Percentiles rank a stretch among this genome's conserved stretches.
These are phyloP conservation scores for Lippia alba DNA, from an alignment of 305 asterid genomes.

Conservation along the genomic window DNA sequence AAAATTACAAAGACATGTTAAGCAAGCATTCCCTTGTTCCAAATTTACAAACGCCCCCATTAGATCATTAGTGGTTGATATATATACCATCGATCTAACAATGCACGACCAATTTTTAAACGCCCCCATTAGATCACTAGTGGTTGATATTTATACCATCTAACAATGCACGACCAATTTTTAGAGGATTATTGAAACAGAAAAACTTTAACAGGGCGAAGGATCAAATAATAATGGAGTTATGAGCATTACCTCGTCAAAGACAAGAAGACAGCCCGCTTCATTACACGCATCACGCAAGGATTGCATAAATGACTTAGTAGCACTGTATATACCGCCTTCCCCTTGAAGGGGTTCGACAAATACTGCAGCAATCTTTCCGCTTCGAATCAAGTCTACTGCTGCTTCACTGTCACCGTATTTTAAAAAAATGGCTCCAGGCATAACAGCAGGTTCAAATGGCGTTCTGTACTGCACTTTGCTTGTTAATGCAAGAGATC, in stretches of 20 bases:
- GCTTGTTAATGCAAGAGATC: conserved; percentile 96
- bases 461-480: conserved; percentile 87
- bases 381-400: conserved; percentile 61
- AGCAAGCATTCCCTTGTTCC: too few species aligned
- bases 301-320: conserved; percentile 72
- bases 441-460: conserved; percentile 97
- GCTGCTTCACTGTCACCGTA: conserved; percentile 79
- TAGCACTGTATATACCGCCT: conserved; percentile 86
- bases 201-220: too few species aligned
- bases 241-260: conserved; percentile 72
- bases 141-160: too few species aligned
- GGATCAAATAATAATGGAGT: too few species aligned
- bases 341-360: conserved; percentile 98
- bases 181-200: too few species aligned
- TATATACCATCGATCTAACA: too few species aligned
- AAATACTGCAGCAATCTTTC: conserved; percentile 89
- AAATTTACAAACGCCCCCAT: too few species aligned
- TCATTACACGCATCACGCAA: conserved; percentile 78
- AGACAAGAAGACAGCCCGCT: conserved; percentile 79
- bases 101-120: too few species aligned
- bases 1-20: too few species aligned
- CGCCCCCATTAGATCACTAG: too few species aligned
- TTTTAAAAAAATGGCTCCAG: conserved; percentile 84
- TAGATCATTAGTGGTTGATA: too few species aligned
- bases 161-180: too few species aligned